These are phyloP conservation scores for Diaporthe sp. DNA, from an alignment of 2,329 filamentous ascomycete species.

Conservation along the genomic window DNA sequence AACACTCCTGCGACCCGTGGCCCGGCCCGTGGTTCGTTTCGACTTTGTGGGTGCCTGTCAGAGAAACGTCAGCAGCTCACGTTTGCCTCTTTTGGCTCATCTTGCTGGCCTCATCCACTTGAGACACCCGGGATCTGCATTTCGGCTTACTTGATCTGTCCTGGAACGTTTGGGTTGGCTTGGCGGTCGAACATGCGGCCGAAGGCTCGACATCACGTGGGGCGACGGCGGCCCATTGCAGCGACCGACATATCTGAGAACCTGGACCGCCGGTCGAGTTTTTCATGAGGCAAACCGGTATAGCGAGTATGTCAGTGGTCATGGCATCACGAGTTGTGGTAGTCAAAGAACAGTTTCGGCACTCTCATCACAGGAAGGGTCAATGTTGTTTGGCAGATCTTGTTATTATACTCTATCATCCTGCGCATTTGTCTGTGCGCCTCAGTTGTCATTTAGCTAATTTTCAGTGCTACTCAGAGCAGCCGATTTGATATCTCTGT, in stretches of 20 bases:
- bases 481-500: constrained; percentile 2
- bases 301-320: background rate
- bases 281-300: background rate
- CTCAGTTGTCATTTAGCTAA: constrained; percentile 16
- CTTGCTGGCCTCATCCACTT: background rate
- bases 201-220: background rate
- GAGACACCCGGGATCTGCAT: background rate
- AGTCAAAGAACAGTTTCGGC: background rate
- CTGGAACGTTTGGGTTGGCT: background rate
- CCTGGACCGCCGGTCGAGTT: no score
- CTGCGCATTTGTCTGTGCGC: constrained; percentile 1
- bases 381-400: background rate
- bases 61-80: background rate
- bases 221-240: background rate
- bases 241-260: background rate
- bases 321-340: background rate
- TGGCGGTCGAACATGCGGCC: background rate
- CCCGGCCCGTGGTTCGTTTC: background rate
- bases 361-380: background rate
- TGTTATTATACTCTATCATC: constrained; percentile 19
- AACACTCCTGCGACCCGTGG: background rate
- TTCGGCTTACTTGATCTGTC: background rate
- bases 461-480: background rate
- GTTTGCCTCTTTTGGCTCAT: background rate
- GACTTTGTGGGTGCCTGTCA: background rate